These are phyloP conservation scores for Suillus alpinus DNA, from an alignment of 768 basidiomycete genomes.

Conservation along the genomic window DNA sequence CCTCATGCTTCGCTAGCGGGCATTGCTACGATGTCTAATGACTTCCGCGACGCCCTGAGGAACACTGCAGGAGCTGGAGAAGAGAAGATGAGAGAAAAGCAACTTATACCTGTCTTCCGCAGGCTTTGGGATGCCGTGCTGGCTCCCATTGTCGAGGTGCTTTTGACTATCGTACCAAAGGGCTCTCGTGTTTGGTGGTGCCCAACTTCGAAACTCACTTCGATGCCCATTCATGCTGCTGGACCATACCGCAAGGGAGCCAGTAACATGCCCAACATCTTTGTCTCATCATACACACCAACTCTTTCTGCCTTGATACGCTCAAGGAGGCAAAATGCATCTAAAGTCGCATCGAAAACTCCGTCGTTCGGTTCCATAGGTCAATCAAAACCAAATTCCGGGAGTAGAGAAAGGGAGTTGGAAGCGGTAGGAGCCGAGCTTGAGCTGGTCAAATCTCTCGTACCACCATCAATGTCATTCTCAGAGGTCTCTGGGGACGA, in stretches of 20 bases:
- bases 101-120: conserved; percentile 14
- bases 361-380: conserved; percentile 14
- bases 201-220: conserved; percentile 27
- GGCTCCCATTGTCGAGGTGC: conserved; percentile 16
- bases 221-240: conserved; percentile 32
- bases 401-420: conserved; percentile 9
- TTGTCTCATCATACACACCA: conserved; percentile 35
- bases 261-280: conserved; percentile 13
- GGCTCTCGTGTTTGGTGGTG: conserved; percentile 34
- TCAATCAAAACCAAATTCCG: conserved; percentile 12
- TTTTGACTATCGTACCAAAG: conserved; percentile 14
- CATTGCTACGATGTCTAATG: conserved; percentile 8
- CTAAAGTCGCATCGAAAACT: neutral
- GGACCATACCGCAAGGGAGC: conserved; percentile 23
- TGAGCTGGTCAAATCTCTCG: conserved; percentile 16
- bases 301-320: conserved; percentile 27
- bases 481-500: conserved; percentile 11
- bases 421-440: conserved; percentile 17
- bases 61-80: conserved; percentile 12
- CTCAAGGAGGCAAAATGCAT: conserved; percentile 11
- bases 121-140: conserved; percentile 26
- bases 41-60: conserved; percentile 8
- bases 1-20: conserved; percentile 10
- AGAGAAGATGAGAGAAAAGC: conserved; percentile 21
- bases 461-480: conserved; percentile 15